A percentile compares a stretch with the other conserved stretches of the same genome.
Conservation (phyloP, 768 basidiomycete species). For the Rhizopogon vulgaris region DNA sequence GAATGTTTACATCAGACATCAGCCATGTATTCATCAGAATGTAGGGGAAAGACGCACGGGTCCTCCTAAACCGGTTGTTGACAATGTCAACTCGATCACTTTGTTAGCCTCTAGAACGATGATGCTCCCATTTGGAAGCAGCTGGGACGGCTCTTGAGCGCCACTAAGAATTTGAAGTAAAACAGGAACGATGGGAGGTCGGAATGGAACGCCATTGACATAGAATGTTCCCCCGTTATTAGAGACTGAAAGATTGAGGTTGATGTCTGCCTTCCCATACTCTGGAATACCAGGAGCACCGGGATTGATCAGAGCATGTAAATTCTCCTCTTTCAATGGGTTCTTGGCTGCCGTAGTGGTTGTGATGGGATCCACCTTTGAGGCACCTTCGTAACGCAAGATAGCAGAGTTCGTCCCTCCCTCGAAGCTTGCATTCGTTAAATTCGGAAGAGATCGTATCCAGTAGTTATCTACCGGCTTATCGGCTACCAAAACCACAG, state of each 20-base stretch:
- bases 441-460: conserved; percentile 5
- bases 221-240: neutral
- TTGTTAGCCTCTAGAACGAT: conserved; percentile 11
- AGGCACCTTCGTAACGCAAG: conserved; percentile 14
- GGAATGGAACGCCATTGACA: conserved; percentile 7
- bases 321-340: conserved; percentile 11
- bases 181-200: conserved; percentile 10
- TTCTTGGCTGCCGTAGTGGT: conserved; percentile 3
- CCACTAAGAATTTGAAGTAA: conserved; percentile 21
- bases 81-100: conserved; percentile 12
- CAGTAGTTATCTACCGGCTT: conserved; percentile 39
- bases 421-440: conserved; percentile 27
- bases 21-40: neutral
- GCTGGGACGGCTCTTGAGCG: conserved; percentile 5
- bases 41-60: conserved; percentile 12
- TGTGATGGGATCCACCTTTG: conserved; percentile 21
- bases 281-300: conserved; percentile 18
- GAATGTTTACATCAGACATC: too few species aligned
- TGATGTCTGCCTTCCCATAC: conserved; percentile 18
- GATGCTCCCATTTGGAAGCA: conserved; percentile 11
- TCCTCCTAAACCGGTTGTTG: conserved; percentile 24
- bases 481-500: conserved; percentile 37
- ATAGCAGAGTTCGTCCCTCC: conserved; percentile 19
- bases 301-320: conserved; percentile 13
- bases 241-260: conserved; percentile 13